Conservation (phyloP, 768 basidiomycete genomes). For the Psilocybe tampanensis region DNA sequence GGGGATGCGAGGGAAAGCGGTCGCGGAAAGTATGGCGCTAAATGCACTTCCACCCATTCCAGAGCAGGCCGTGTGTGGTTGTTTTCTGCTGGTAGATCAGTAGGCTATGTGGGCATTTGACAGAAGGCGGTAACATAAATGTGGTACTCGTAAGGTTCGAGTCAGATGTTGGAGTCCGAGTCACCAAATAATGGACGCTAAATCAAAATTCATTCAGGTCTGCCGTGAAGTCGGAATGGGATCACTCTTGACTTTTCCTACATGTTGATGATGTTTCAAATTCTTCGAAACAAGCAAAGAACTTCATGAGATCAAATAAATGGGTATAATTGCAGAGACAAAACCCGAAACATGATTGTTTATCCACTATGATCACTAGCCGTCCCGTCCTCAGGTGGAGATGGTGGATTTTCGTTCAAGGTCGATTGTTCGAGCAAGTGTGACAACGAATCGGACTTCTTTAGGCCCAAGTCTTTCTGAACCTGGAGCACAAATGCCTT, state of each 20-base stretch:
- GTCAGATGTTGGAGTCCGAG: too few species aligned
- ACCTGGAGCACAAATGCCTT: constrained; percentile 39
- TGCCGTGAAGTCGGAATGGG: too few species aligned
- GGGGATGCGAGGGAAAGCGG: constrained; percentile 62
- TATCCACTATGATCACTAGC: background rate
- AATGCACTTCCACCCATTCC: constrained; percentile 78
- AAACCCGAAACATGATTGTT: background rate
- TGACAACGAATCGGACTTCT: background rate
- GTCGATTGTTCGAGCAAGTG: background rate
- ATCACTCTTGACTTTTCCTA: too few species aligned
- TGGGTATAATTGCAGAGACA: background rate
- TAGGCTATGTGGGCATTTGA: too few species aligned
- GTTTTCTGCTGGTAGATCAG: too few species aligned
- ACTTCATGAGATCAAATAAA: background rate
- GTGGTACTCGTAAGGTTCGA: too few species aligned
- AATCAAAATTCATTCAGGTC: too few species aligned
- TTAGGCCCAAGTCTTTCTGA: constrained; percentile 31
- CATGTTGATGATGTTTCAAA: too few species aligned
- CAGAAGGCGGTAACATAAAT: too few species aligned
- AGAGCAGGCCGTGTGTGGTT: background rate
- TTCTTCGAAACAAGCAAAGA: too few species aligned
- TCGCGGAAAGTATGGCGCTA: constrained; percentile 39
- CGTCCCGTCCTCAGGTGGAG: background rate
- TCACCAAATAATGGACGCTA: too few species aligned
- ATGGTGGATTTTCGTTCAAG: background rate